phyloP scores from a whole-genome alignment of 1,284 basidiomycete species.

The Meripilus lineatus region DNA sequence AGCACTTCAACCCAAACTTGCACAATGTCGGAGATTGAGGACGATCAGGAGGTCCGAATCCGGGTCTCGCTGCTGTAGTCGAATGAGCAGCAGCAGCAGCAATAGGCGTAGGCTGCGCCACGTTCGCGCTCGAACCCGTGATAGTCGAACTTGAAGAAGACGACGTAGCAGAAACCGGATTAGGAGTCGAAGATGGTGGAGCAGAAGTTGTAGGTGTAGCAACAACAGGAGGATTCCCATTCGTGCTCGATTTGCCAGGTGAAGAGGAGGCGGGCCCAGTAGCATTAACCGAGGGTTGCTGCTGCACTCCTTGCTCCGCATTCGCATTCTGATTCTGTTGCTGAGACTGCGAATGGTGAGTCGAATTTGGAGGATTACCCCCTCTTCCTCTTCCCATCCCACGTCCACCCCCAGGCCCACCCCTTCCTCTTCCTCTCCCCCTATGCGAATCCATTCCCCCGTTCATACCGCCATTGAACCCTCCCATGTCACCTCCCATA shows the following conservation, averaged over 20 bases:
- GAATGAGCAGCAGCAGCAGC: conserved; percentile 26
- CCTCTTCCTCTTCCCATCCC: conserved; percentile 30
- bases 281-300: conserved; percentile 20
- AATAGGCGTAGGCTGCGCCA: conserved; percentile 33
- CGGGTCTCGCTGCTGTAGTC: conserved; percentile 30
- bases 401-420: conserved; percentile 27
- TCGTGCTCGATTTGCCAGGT: conserved; percentile 5
- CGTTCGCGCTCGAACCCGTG: too few relatives aligned
- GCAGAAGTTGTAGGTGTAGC: conserved; percentile 12
- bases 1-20: conserved; percentile 87
- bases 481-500: conserved; percentile 50
- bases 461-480: conserved; percentile 40
- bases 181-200: conserved; percentile 19
- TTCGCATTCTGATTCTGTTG: too few relatives aligned
- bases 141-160: conserved; percentile 15
- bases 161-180: conserved; percentile 18
- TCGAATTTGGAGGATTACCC: too few relatives aligned
- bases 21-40: conserved; percentile 84
- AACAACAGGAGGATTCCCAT: conserved; percentile 5
- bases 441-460: conserved; percentile 28
- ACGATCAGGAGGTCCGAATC: conserved; percentile 62
- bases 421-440: conserved; percentile 35
- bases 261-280: conserved; percentile 11
- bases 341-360: too few relatives aligned
- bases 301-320: not conserved